Conservation (phyloP, 495 filamentous ascomycete genomes). For the Elaphomyces granulatus region DNA sequence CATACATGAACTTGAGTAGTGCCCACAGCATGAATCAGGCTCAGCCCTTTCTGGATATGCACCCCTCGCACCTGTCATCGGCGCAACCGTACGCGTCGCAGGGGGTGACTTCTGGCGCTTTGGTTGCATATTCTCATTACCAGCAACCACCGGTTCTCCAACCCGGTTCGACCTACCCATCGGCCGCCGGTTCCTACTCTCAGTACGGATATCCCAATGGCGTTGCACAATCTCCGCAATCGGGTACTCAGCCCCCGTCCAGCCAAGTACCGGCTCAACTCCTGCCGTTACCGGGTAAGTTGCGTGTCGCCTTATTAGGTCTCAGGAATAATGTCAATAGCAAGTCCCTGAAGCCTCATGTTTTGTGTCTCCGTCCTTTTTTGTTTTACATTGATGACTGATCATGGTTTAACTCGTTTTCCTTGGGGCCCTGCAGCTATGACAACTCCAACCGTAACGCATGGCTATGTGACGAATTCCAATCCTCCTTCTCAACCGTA, state of each 20-base stretch:
- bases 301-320: neutral
- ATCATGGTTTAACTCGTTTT: slow-evolving; percentile 4
- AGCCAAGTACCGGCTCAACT: slow-evolving; percentile 39
- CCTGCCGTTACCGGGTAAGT: slow-evolving; percentile 52
- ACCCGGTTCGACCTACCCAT: slow-evolving; percentile 57
- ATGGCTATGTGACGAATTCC: slow-evolving; percentile 34
- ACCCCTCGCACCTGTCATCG: slow-evolving; percentile 66
- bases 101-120: slow-evolving; percentile 60
- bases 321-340: too few relatives aligned
- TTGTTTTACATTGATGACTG: too few relatives aligned
- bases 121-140: slow-evolving; percentile 55
- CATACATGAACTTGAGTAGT: slow-evolving; percentile 24
- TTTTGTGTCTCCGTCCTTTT: too few relatives aligned
- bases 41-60: slow-evolving; percentile 71
- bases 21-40: slow-evolving; percentile 74
- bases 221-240: slow-evolving; percentile 54
- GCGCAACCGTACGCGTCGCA: slow-evolving; percentile 68
- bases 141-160: slow-evolving; percentile 72
- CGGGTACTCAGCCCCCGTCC: slow-evolving; percentile 50
- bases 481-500: slow-evolving; percentile 37
- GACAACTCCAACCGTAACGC: slow-evolving; percentile 29
- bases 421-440: slow-evolving; percentile 17
- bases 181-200: slow-evolving; percentile 45
- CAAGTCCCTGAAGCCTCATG: too few relatives aligned
- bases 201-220: slow-evolving; percentile 65